These are phyloP conservation scores for Carnegiea gigantea DNA, from an alignment of 179 eudicot genomes.

Conservation along the genomic window DNA sequence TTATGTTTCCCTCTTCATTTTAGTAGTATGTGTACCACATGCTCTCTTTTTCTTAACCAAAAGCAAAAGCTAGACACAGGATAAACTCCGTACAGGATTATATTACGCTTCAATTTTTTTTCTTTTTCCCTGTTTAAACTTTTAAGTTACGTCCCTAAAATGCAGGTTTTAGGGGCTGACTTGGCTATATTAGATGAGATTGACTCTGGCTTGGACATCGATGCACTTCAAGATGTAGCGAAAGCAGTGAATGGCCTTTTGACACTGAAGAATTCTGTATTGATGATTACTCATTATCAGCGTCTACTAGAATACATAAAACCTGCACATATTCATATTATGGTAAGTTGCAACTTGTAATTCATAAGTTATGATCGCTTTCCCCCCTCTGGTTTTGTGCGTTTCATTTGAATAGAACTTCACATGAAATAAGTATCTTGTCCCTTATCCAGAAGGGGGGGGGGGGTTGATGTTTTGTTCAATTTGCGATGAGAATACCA, in stretches of 20 bases:
- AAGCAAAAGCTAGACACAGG: too few species aligned
- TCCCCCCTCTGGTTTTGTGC: too few species aligned
- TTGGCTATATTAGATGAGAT: constrained; percentile 92
- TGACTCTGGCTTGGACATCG: constrained; percentile 95
- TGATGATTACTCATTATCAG: constrained; percentile 94
- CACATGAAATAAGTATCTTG: neutral
- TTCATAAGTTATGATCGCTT: too few species aligned
- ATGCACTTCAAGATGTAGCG: constrained; percentile 94
- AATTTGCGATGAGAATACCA: neutral
- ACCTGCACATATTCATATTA: constrained; percentile 79
- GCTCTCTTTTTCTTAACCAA: too few species aligned
- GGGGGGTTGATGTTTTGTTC: neutral
- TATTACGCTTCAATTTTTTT: too few species aligned
- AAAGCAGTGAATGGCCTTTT: constrained; percentile 79
- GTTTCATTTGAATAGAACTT: too few species aligned
- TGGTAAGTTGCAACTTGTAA: constrained; percentile 47
- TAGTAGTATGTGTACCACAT: too few species aligned
- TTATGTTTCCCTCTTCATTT: too few species aligned
- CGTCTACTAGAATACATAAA: constrained; percentile 78
- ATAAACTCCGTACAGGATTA: too few species aligned
- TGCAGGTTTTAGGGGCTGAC: constrained; percentile 94
- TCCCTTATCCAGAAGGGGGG: too few species aligned
- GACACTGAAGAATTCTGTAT: constrained; percentile 66
- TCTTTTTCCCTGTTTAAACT: neutral
- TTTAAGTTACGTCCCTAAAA: neutral